Conservation (phyloP, 1,139 yeast genomes). For the Yamadazyma songkhlaensis region DNA sequence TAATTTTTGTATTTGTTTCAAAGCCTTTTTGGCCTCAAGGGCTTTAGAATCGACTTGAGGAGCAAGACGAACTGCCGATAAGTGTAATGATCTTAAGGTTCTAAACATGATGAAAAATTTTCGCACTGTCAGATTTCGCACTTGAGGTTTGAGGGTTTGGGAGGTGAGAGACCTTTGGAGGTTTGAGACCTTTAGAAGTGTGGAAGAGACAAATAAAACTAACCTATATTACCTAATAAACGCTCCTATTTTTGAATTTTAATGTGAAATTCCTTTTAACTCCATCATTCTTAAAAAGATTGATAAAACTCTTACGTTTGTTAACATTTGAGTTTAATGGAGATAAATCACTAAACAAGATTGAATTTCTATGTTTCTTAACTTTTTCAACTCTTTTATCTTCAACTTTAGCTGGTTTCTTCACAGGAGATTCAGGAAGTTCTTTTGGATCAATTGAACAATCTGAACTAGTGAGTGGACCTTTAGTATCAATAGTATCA, state of each 20-base stretch:
- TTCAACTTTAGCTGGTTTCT: not conserved
- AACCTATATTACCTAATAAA: conserved; percentile 10
- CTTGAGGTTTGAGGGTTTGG: not conserved
- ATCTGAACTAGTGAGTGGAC: conserved; percentile 1
- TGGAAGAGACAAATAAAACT: not conserved
- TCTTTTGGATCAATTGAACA: not conserved
- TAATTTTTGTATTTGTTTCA: conserved; percentile 31
- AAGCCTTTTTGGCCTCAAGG: conserved; percentile 17
- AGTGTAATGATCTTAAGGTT: conserved; percentile 6
- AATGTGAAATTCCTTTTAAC: conserved; percentile 16
- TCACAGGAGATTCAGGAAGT: not conserved
- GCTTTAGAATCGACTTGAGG: conserved; percentile 10
- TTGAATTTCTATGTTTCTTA: conserved; percentile 3
- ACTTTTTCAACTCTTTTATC: not conserved
- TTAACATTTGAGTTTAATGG: conserved; percentile 12
- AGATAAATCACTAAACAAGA: conserved; percentile 9
- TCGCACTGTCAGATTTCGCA: conserved; percentile 1
- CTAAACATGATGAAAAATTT: conserved; percentile 9
- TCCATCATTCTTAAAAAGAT: conserved; percentile 15
- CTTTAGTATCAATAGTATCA: conserved; percentile 5
- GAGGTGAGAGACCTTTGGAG: too few species aligned
- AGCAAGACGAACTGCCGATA: conserved; percentile 5
- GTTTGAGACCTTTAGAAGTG: too few species aligned
- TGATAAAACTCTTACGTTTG: conserved; percentile 17
- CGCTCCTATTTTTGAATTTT: conserved; percentile 18